Base-by-base conservation (phyloP, 768 basidiomycete species). In the Mrakia hoshinonis region DNA sequence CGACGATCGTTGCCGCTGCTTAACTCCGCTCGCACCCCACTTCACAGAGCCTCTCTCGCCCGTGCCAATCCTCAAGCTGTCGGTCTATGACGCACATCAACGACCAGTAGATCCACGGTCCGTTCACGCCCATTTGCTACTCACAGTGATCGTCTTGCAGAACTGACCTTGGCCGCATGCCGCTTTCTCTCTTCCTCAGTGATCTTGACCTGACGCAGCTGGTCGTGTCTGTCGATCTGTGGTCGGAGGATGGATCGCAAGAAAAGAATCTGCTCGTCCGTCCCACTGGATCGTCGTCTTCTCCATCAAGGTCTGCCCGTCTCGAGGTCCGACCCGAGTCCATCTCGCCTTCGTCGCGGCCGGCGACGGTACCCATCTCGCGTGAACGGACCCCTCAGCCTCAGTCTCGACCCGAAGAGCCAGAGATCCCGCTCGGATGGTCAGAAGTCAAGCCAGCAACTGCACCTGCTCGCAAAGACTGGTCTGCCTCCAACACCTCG, bases 201-300 rank as follows among this genome's bases (percentile, higher is more conserved):
- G 88, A 91, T 60, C 83, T 95, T 63, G 89, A 94, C 79, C 87
- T 84, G 73, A 89, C 90, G 1, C 94, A 92, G 80, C 91, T 97
- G 78, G 80, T 96, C 52, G 88, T 92, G 34, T 90, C 90, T 22
- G 91, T 91, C n/a, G 93, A 96, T 80, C 81, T 97, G 2, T 95
- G 92, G 90, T 91, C 90, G 0, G 84, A 83, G 54, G 91, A 93
- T 75, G 89, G 86, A 18, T 86, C 84, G 74, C 84, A 87, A 38
- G 91, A 95, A 77, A 88, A 89, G 82, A 95, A 95, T 78, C 85
- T 95, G 20, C 91, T 96, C 52, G 82, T 91, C 26, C 91, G 92
- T 77, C 91, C 92, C 0, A 89, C 89, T 0, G 68, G 70, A 31
- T n/a, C 61, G 34, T 22, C 54, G 24, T 61, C 63, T n/a, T 72